phyloP scores from a whole-genome alignment of 306 rosid genomes.

The Gastrolobium villosum region DNA sequence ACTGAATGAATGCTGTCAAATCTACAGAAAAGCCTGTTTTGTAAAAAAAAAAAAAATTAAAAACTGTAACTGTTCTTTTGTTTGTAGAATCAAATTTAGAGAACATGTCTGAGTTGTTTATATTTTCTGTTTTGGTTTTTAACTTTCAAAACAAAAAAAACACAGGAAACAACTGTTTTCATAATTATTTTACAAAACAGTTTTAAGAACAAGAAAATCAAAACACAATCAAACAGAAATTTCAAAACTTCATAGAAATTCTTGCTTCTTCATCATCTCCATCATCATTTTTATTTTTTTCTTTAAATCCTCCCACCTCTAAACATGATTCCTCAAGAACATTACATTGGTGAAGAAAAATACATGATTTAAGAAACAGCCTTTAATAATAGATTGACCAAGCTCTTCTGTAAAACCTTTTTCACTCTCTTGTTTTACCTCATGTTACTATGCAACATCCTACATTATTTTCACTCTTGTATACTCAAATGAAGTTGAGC shows the following conservation, averaged over 20 bases:
- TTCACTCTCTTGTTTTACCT: slow-evolving; percentile 6
- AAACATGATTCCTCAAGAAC: not conserved
- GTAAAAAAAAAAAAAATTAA: too few species aligned
- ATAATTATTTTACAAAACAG: too few species aligned
- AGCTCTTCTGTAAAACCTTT: not conserved
- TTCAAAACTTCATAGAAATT: not conserved
- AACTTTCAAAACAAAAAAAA: too few species aligned
- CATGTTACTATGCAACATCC: not conserved
- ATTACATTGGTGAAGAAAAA: slow-evolving; percentile 20
- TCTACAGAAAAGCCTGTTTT: not conserved
- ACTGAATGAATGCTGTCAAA: slow-evolving; percentile 1
- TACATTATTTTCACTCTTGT: not conserved
- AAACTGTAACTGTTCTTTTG: too few species aligned
- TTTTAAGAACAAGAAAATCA: too few species aligned
- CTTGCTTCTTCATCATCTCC: not conserved
- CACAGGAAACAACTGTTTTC: too few species aligned
- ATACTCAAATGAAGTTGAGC: not conserved
- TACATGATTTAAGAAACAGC: not conserved
- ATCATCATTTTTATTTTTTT: slow-evolving; percentile 10
- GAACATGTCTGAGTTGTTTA: too few species aligned
- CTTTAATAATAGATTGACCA: not conserved
- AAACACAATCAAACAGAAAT: too few species aligned
- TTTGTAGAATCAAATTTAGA: too few species aligned
- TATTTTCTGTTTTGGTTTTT: too few species aligned
- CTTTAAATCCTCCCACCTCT: not conserved